A percentile compares a stretch with the other conserved stretches of the same genome.
Evolutionary conservation across 2,329 filamentous ascomycete genomes (phyloP).

Genomic region (Lasiodiplodia hormozganensis): DNA sequence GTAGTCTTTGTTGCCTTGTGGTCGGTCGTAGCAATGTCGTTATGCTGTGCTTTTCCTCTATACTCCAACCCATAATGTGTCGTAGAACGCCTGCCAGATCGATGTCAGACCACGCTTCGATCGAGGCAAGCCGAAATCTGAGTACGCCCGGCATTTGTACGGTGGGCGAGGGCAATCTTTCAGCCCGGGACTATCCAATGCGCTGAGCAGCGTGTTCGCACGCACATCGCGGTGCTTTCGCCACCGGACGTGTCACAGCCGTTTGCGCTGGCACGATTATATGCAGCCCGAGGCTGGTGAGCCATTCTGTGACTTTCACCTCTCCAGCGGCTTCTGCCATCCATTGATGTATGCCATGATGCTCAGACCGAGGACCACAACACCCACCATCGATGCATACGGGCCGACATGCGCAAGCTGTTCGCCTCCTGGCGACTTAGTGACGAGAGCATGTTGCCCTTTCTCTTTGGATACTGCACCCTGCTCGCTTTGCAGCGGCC

Average conservation of each 20-base stretch:
- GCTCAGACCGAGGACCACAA: conserved; percentile 49
- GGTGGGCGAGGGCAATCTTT: conserved; percentile 10
- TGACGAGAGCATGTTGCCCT: conserved; percentile 36
- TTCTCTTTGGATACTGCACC: conserved; percentile 39
- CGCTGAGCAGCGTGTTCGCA: background rate
- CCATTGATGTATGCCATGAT: conserved; percentile 52
- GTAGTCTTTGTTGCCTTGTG: conserved; percentile 22
- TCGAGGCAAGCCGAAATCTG: background rate
- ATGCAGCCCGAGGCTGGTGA: background rate
- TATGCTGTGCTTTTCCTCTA: conserved; percentile 25
- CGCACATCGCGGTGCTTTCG: conserved; percentile 13
- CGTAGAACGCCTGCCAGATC: conserved; percentile 5
- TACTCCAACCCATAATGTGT: conserved; percentile 12
- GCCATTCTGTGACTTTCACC: conserved; percentile 41
- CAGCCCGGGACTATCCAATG: conserved; percentile 20
- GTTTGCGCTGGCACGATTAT: background rate
- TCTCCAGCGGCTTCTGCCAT: conserved; percentile 52
- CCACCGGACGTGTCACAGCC: background rate
- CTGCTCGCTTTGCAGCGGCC: conserved; percentile 35
- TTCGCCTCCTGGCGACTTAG: conserved; percentile 34
- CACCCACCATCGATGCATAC: conserved; percentile 46
- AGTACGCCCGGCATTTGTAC: conserved; percentile 14
- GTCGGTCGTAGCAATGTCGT: conserved; percentile 27
- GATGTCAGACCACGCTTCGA: conserved; percentile 3
- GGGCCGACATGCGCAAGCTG: conserved; percentile 45